Conservation (phyloP, 352 stramenopile species). For the Globisporangium polare region DNA sequence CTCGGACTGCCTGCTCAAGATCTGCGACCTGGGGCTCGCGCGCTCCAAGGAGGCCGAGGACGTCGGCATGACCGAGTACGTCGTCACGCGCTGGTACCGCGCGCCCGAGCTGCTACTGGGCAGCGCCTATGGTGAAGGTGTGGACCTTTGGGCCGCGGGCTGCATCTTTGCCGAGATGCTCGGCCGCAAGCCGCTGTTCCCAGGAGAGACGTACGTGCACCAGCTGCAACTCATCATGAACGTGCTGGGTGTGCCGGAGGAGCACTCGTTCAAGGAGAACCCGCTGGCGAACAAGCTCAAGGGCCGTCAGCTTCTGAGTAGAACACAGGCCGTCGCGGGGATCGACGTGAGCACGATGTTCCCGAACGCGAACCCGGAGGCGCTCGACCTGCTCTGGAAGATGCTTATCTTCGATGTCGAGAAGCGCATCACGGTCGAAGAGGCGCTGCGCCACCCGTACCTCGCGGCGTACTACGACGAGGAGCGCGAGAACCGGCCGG, state of each 20-base stretch:
- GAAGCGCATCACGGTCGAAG: constrained; percentile 94
- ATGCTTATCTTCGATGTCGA: constrained; percentile 92
- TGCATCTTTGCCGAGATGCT: constrained; percentile 90
- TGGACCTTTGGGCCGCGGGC: constrained; percentile 83
- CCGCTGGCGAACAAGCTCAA: constrained; percentile 86
- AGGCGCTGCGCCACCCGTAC: constrained; percentile 96
- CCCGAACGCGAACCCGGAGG: constrained; percentile 83
- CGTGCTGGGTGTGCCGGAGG: constrained; percentile 79
- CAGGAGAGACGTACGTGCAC: constrained; percentile 83
- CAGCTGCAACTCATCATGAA: constrained; percentile 90
- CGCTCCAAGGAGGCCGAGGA: constrained; percentile 84
- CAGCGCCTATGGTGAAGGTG: constrained; percentile 78
- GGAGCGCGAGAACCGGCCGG: constrained; percentile 52
- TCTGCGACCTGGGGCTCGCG: constrained; percentile 95
- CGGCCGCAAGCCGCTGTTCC: constrained; percentile 80
- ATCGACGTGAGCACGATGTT: constrained; percentile 84
- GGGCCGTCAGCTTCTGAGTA: constrained; percentile 75
- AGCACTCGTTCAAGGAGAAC: constrained; percentile 88
- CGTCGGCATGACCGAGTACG: constrained; percentile 90
- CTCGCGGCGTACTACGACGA: constrained; percentile 88
- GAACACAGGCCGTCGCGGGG: constrained; percentile 72
- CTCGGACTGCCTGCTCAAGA: constrained; percentile 95
- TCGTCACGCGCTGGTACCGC: constrained; percentile 89
- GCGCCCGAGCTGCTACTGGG: constrained; percentile 82
- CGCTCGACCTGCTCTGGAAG: constrained; percentile 81